A percentile compares a stretch with the other conserved stretches of the same genome.
phyloP scores from a whole-genome alignment of 495 filamentous ascomycete genomes.

The Achaetomiella virescens region DNA sequence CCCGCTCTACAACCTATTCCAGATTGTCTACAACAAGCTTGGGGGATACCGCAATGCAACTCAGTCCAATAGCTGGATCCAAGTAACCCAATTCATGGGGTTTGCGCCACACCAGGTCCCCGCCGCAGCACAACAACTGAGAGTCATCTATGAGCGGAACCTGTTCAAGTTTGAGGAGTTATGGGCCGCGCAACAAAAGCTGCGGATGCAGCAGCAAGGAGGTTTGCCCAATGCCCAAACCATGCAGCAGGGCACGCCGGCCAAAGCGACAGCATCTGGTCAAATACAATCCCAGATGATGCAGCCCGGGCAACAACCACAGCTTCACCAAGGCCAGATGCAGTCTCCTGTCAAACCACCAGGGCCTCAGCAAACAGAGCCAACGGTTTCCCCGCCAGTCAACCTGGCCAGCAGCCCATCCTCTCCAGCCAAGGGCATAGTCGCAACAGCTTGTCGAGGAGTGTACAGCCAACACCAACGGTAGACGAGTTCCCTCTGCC shows the following conservation, averaged over 20 bases:
- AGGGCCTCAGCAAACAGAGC: slow-evolving; percentile 36
- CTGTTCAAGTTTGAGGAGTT: slow-evolving; percentile 67
- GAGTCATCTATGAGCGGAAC: slow-evolving; percentile 66
- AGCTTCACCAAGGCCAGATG: slow-evolving; percentile 42
- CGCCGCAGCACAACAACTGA: slow-evolving; percentile 60
- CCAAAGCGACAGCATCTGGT: slow-evolving; percentile 30
- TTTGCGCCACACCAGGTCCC: slow-evolving; percentile 61
- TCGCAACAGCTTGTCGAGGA: slow-evolving; percentile 40
- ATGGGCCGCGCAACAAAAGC: slow-evolving; percentile 55
- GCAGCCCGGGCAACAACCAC: slow-evolving; percentile 41
- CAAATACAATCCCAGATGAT: slow-evolving; percentile 45
- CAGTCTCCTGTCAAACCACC: slow-evolving; percentile 48
- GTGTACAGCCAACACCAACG: slow-evolving; percentile 34
- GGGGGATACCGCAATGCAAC: slow-evolving; percentile 74
- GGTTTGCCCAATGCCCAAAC: slow-evolving; percentile 17
- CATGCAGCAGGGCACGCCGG: slow-evolving; percentile 34
- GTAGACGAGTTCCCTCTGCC: slow-evolving; percentile 36
- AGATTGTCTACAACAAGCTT: slow-evolving; percentile 59
- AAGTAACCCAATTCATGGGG: slow-evolving; percentile 60
- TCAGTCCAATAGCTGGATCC: slow-evolving; percentile 61
- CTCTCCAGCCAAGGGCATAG: slow-evolving; percentile 27
- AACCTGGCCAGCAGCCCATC: slow-evolving; percentile 36
- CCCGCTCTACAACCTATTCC: slow-evolving; percentile 68
- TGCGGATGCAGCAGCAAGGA: slow-evolving; percentile 48
- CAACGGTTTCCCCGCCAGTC: slow-evolving; percentile 48